Conservation (phyloP, 2,329 filamentous ascomycete genomes). For the Cercospora brassicicola region DNA sequence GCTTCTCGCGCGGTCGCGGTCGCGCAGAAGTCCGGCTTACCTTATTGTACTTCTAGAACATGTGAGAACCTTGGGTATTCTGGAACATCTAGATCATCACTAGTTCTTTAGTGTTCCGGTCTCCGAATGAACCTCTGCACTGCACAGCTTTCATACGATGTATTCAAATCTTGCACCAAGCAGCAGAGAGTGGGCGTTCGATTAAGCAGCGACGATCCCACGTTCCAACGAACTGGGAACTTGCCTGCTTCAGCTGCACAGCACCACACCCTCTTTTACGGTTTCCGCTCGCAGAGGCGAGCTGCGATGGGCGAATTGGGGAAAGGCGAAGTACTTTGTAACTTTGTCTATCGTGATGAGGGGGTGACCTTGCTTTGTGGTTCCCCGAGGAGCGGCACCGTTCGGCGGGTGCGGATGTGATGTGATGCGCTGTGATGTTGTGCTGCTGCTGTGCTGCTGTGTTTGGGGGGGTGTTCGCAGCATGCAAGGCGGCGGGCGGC, state of each 20-base stretch:
- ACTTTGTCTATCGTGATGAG: not conserved
- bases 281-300: not conserved
- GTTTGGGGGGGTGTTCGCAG: not conserved
- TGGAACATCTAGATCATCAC: not conserved
- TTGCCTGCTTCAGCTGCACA: not conserved
- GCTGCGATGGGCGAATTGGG: not conserved
- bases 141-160: too few relatives aligned
- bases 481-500: not conserved
- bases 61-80: not conserved
- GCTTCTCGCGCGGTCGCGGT: not conserved
- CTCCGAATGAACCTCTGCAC: not conserved
- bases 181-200: not conserved
- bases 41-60: not conserved
- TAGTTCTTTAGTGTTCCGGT: not conserved
- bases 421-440: not conserved
- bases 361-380: not conserved
- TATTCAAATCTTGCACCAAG: too few relatives aligned
- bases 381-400: not conserved
- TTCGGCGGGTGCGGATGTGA: not conserved
- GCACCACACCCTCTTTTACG: not conserved
- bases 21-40: not conserved
- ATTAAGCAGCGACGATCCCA: slow-evolving; percentile 9
- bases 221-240: not conserved
- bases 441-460: not conserved
- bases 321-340: not conserved